phyloP scores from a whole-genome alignment of 129 eudicot genomes.

The Calendula officinalis region DNA sequence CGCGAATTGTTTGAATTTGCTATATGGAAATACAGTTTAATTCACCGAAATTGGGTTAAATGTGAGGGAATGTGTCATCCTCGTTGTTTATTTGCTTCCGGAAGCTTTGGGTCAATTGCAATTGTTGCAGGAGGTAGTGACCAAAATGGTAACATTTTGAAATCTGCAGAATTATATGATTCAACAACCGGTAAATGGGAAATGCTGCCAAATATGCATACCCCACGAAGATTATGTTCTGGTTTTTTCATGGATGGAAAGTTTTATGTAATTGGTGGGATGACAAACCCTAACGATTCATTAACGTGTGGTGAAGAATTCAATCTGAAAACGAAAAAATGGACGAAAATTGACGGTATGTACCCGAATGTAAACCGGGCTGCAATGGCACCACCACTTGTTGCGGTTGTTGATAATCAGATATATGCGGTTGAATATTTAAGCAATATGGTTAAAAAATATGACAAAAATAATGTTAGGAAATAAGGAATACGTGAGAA shows the following conservation, averaged over 20 bases:
- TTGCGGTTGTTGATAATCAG: slow-evolving; percentile 65
- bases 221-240: slow-evolving; percentile 55
- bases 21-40: slow-evolving; percentile 62
- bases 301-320: slow-evolving; percentile 70
- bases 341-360: slow-evolving; percentile 63
- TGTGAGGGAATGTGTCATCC: slow-evolving; percentile 60
- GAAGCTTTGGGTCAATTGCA: slow-evolving; percentile 57
- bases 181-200: slow-evolving; percentile 57
- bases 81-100: slow-evolving; percentile 68
- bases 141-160: slow-evolving; percentile 50
- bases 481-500: no score
- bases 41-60: slow-evolving; percentile 43
- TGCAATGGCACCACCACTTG: slow-evolving; percentile 79
- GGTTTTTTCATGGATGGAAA: slow-evolving; percentile 71
- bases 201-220: slow-evolving; percentile 56
- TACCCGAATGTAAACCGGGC: slow-evolving; percentile 58
- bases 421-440: slow-evolving; percentile 58
- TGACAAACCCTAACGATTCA: slow-evolving; percentile 48
- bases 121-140: slow-evolving; percentile 80
- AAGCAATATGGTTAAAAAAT: slow-evolving; percentile 53
- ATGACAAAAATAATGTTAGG: slow-evolving; percentile 49
- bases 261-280: slow-evolving; percentile 77
- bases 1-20: slow-evolving; percentile 60
- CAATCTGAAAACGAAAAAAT: slow-evolving; percentile 44
- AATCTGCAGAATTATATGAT: slow-evolving; percentile 64